Conservation (phyloP, 2,329 filamentous ascomycete genomes). For the Colletotrichum sp. region DNA sequence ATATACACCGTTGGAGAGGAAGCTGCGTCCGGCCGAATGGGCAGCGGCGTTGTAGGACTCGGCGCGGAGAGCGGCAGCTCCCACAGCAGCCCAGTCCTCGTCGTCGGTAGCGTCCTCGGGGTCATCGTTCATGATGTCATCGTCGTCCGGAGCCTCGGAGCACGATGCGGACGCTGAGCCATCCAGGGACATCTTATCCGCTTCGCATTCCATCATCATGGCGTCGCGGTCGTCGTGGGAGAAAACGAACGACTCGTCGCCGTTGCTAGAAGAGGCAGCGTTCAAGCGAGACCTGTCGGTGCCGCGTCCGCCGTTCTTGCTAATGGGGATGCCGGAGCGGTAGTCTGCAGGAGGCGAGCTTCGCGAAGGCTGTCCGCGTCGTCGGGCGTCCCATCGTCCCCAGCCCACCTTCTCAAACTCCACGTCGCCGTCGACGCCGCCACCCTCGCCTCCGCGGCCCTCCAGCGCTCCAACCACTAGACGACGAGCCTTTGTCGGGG, state of each 20-base stretch:
- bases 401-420: slow-evolving; percentile 96
- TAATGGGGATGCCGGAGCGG: slow-evolving; percentile 62
- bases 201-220: slow-evolving; percentile 81
- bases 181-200: slow-evolving; percentile 92
- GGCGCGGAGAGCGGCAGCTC: slow-evolving; percentile 80
- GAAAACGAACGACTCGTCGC: slow-evolving; percentile 76
- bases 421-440: slow-evolving; percentile 71
- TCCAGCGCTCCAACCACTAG: slow-evolving; percentile 93
- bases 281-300: slow-evolving; percentile 53
- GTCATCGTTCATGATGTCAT: slow-evolving; percentile 73
- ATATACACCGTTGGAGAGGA: slow-evolving; percentile 55
- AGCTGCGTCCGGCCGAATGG: slow-evolving; percentile 47
- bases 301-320: slow-evolving; percentile 46
- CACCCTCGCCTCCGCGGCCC: slow-evolving; percentile 69
- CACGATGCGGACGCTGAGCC: slow-evolving; percentile 74
- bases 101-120: slow-evolving; percentile 90
- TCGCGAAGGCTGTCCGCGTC: slow-evolving; percentile 66
- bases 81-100: slow-evolving; percentile 93
- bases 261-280: slow-evolving; percentile 64
- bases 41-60: slow-evolving; percentile 64
- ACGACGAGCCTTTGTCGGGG: slow-evolving; percentile 86
- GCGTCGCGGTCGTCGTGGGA: slow-evolving; percentile 72
- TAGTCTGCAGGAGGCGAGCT: slow-evolving; percentile 47
- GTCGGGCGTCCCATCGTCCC: slow-evolving; percentile 92
- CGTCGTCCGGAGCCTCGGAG: slow-evolving; percentile 74